Evolutionary conservation across 768 basidiomycete genomes (phyloP).

Genomic region (Tricholomella constricta): DNA sequence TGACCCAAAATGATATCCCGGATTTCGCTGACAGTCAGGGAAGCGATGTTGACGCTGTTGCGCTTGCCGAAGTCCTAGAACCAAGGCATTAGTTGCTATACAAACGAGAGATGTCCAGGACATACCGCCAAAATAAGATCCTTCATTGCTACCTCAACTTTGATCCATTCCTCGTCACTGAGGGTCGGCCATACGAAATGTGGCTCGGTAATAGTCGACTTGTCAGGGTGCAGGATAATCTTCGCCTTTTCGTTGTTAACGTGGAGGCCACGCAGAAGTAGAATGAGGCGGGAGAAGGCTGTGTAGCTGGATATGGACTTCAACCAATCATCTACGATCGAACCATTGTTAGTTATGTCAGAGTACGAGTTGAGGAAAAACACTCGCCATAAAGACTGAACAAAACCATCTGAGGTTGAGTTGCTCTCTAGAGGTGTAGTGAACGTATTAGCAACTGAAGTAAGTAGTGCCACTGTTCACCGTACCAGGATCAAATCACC

Average conservation of each 20-base stretch:
- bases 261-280: slow-evolving; percentile 95
- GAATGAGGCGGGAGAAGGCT: slow-evolving; percentile 95
- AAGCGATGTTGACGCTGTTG: slow-evolving; percentile 98
- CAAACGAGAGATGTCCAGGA: neutral
- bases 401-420: slow-evolving; percentile 98
- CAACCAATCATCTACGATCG: slow-evolving; percentile 85
- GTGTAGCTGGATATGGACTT: slow-evolving; percentile 99
- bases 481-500: slow-evolving; percentile 91
- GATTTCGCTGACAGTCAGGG: slow-evolving; percentile 93
- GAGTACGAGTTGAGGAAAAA: neutral
- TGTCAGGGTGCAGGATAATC: slow-evolving; percentile 96
- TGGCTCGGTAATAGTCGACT: slow-evolving; percentile 93
- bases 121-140: slow-evolving; percentile 88
- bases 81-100: slow-evolving; percentile 6
- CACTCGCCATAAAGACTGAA: slow-evolving; percentile 89
- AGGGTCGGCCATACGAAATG: slow-evolving; percentile 98
- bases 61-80: slow-evolving; percentile 94
- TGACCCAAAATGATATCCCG: slow-evolving; percentile 98
- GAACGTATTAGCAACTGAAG: neutral
- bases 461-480: neutral
- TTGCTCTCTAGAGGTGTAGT: slow-evolving; percentile 65
- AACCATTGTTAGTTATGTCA: slow-evolving; percentile 2
- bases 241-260: slow-evolving; percentile 99
- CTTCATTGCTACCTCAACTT: slow-evolving; percentile 98
- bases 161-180: slow-evolving; percentile 96